phyloP scores from a whole-genome alignment of 768 basidiomycete species.

The Hortiboletus flavorubellus region DNA sequence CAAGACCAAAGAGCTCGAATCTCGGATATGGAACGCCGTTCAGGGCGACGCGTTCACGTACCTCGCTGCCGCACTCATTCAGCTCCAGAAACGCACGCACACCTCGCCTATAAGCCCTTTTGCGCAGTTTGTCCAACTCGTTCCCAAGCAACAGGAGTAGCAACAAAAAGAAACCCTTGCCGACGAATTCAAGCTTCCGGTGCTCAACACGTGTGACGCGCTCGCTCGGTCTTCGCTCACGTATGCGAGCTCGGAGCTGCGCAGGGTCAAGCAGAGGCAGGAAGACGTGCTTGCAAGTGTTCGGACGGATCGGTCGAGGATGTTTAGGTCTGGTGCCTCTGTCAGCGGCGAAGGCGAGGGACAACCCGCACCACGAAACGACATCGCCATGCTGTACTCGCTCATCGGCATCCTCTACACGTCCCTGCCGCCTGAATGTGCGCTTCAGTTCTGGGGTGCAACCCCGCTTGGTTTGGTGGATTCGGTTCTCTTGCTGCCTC shows the following conservation, averaged over 20 bases:
- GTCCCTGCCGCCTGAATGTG: constrained; percentile 68
- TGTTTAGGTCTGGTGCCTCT: constrained; percentile 42
- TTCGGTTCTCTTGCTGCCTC: constrained; percentile 29
- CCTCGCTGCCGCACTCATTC: constrained; percentile 56
- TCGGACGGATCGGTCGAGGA: constrained; percentile 59
- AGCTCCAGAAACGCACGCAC: constrained; percentile 42
- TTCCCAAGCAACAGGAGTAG: constrained; percentile 36
- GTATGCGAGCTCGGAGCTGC: constrained; percentile 75
- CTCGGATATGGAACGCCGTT: constrained; percentile 77
- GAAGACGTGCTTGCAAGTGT: constrained; percentile 77
- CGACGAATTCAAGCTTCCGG: constrained; percentile 45
- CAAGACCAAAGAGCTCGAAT: constrained; percentile 76
- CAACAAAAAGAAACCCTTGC: constrained; percentile 37
- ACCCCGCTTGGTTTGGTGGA: constrained; percentile 39
- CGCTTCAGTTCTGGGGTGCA: constrained; percentile 84
- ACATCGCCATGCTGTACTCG: constrained; percentile 79
- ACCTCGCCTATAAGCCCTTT: constrained; percentile 34
- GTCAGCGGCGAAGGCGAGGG: constrained; percentile 40
- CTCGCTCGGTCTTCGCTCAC: constrained; percentile 70
- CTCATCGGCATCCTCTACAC: constrained; percentile 82
- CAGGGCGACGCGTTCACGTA: constrained; percentile 80
- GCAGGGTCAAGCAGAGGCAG: constrained; percentile 86
- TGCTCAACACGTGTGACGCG: constrained; percentile 66
- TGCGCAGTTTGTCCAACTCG: constrained; percentile 39
- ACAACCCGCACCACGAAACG: constrained; percentile 63